Evolutionary conservation across 768 basidiomycete species (phyloP), one percentile per base, ranked within the genome.

Genomic region (Artomyces pyxidatus): DNA sequence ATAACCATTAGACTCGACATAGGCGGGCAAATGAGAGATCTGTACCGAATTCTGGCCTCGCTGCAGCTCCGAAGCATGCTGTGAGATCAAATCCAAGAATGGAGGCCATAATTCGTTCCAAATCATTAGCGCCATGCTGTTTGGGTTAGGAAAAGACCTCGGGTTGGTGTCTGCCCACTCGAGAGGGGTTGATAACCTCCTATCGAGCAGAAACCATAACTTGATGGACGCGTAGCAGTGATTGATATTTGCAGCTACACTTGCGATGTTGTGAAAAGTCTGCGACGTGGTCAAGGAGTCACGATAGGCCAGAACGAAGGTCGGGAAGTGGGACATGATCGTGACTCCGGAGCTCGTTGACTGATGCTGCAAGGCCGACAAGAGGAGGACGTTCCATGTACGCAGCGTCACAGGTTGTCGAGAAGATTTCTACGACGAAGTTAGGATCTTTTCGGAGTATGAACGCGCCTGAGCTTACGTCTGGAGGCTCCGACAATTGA

Each of bases 51-150:
- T 56, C 26, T 57, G 60, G 25, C 72, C 72, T 28, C 66, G 64
- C 44, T 69, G 69, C 14, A 65, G 65, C 48, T 80, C 79, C 3
- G 56, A 60, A 54, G 80, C 77, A 32, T 84, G 68, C 1, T 71
- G 67, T 35, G 65, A 58, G 12, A 81, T 58, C 29, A 85, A 67
- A 11, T 63, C 63, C 54, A 81, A 81, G 48, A 85, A 85, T 1
- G 81, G 73, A 2, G 83, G 77, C 85, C 85, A 89, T 7, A 89
- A 61, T 56, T 85, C 81, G 57, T 85, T 86, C 86, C 86, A 89
- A 9, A 87, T 71, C 37, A 63, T 65, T 35, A 68, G 63, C 19
- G 72, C 60, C 16, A 65, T 50, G 10, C 46, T 23, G 25, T 53
- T 49, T 32, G 25, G n/a, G 11, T 61, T 64, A 7, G 47, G 16